A percentile compares a stretch with the other conserved stretches of the same genome.
phyloP scores from a whole-genome alignment of 2,329 filamentous ascomycete genomes.

The Lizonia empirigonia region DNA sequence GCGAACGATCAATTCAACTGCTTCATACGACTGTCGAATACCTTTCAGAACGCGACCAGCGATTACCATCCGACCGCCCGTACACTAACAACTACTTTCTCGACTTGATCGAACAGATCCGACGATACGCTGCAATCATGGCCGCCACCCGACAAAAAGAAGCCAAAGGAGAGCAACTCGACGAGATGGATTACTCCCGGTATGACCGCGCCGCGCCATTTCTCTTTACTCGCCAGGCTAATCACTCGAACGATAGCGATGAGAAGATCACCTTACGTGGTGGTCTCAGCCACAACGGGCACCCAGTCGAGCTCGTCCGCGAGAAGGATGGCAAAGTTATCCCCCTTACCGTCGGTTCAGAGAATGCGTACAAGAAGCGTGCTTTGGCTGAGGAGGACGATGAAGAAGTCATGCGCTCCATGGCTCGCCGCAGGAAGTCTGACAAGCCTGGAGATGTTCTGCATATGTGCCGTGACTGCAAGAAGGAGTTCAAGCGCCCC shows the following conservation, averaged over 20 bases:
- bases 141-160: slow-evolving; percentile 73
- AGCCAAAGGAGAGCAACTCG: slow-evolving; percentile 59
- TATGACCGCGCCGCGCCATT: slow-evolving; percentile 37
- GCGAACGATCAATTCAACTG: slow-evolving; percentile 86
- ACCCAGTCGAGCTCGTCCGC: slow-evolving; percentile 81
- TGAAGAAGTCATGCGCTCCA: slow-evolving; percentile 83
- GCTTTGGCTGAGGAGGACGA: slow-evolving; percentile 67
- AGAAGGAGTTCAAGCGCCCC: slow-evolving; percentile 92
- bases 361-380: slow-evolving; percentile 67
- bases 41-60: slow-evolving; percentile 84
- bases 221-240: slow-evolving; percentile 29
- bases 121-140: slow-evolving; percentile 85
- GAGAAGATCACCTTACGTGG: slow-evolving; percentile 82
- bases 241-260: slow-evolving; percentile 51
- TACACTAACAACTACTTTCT: slow-evolving; percentile 98
- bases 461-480: slow-evolving; percentile 79
- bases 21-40: slow-evolving; percentile 87
- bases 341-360: slow-evolving; percentile 67
- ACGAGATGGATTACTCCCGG: slow-evolving; percentile 59
- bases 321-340: slow-evolving; percentile 79
- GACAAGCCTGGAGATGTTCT: slow-evolving; percentile 83
- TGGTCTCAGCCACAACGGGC: slow-evolving; percentile 80
- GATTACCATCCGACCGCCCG: slow-evolving; percentile 80
- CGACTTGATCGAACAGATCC: slow-evolving; percentile 92
- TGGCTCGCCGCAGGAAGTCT: slow-evolving; percentile 95